A percentile compares a stretch with the other conserved stretches of the same genome.
Conservation (phyloP, 2,329 filamentous ascomycete genomes). For the Trichoderma atrobrunneum region DNA sequence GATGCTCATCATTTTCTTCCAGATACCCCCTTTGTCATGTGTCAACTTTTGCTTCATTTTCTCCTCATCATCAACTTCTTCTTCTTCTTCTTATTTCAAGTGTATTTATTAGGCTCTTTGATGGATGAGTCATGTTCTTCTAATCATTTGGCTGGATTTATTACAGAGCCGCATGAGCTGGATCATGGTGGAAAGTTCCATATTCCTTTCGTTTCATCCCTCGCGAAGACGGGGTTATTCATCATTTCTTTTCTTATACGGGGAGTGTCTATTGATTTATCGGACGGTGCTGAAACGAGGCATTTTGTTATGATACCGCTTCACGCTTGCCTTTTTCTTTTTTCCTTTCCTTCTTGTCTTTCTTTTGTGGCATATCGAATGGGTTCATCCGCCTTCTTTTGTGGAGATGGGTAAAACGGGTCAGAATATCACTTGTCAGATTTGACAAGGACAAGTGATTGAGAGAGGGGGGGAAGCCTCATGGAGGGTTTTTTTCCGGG, state of each 20-base stretch:
- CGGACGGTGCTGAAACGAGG: neutral
- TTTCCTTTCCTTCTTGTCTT: neutral
- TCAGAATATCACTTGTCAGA: neutral
- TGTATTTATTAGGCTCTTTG: neutral
- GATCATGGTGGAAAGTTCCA: neutral
- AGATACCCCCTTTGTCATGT: constrained; percentile 20
- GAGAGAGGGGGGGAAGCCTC: neutral
- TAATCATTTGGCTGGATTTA: neutral
- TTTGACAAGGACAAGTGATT: neutral
- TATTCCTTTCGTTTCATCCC: neutral
- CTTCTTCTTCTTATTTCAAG: neutral
- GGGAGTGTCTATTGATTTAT: neutral
- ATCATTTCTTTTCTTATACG: neutral
- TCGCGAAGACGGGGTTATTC: neutral
- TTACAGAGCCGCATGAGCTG: neutral
- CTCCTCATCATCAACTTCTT: neutral
- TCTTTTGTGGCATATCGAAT: neutral
- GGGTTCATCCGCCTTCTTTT: neutral
- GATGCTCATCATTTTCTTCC: constrained; percentile 13
- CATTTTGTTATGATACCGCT: neutral
- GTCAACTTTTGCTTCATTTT: constrained; percentile 13
- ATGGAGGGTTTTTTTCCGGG: neutral
- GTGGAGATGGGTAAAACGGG: neutral
- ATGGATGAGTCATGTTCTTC: neutral
- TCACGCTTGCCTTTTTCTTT: neutral